Conservation (phyloP, 75 land plant species). For the Ceratopteris richardii region DNA sequence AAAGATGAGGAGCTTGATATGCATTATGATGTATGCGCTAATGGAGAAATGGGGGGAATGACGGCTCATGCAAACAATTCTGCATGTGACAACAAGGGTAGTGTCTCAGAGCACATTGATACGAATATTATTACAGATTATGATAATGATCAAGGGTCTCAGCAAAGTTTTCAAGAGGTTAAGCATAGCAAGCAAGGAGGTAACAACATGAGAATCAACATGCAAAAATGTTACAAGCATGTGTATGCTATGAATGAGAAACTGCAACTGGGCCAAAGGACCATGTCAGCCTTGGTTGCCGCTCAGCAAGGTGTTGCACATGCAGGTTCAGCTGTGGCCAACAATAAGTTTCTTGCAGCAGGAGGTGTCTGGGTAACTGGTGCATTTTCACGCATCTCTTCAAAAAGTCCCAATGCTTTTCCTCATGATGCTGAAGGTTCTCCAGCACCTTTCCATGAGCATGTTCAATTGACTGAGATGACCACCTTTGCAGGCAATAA, state of each 20-base stretch:
- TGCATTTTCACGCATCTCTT: slow-evolving; percentile 40
- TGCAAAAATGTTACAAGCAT: slow-evolving; percentile 28
- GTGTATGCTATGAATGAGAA: slow-evolving; percentile 44
- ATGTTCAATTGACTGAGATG: slow-evolving; percentile 2
- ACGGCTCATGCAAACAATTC: too few species aligned
- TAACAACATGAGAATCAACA: slow-evolving; percentile 35
- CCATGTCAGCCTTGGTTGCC: slow-evolving; percentile 27
- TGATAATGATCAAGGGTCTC: slow-evolving; percentile 27
- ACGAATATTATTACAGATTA: slow-evolving; percentile 31
- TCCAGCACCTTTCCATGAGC: not conserved
- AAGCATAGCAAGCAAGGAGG: too few species aligned
- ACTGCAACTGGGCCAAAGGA: slow-evolving; percentile 41
- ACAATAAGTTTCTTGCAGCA: slow-evolving; percentile 56
- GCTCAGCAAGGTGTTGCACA: slow-evolving; percentile 18
- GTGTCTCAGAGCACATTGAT: too few species aligned
- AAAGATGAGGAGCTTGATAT: not conserved
- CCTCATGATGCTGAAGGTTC: not conserved
- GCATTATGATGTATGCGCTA: not conserved
- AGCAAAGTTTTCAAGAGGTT: too few species aligned
- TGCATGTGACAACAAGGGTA: too few species aligned
- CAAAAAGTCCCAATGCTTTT: not conserved
- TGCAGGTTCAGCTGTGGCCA: slow-evolving; percentile 42
- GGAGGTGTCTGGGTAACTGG: slow-evolving; percentile 66
- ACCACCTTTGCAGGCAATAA: not conserved
- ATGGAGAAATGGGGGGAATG: not conserved